These are phyloP conservation scores for Plasmopara muralis DNA, from an alignment of 352 stramenopile genomes.

Conservation along the genomic window DNA sequence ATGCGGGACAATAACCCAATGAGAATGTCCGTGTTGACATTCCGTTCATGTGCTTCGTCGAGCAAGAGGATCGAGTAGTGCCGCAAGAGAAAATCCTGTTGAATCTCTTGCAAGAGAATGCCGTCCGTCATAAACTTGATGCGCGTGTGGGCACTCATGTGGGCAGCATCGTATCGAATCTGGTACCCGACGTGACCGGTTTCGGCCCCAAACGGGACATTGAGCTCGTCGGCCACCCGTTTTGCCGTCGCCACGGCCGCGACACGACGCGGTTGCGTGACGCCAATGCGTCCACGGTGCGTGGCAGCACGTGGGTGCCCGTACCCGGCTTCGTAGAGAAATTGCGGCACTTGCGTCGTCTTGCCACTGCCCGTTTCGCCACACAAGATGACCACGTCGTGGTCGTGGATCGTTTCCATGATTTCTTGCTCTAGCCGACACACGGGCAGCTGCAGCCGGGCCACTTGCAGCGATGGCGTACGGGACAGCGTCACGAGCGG, in stretches of 20 bases:
- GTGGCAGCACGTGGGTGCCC: constrained; percentile 47
- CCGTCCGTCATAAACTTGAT: constrained; percentile 99
- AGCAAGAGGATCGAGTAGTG: constrained; percentile 81
- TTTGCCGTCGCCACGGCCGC: constrained; percentile 97
- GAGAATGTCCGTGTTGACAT: constrained; percentile 95
- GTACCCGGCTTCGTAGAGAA: constrained; percentile 95
- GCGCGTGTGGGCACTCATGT: constrained; percentile 84
- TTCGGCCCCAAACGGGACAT: constrained; percentile 61
- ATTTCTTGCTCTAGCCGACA: constrained; percentile 99
- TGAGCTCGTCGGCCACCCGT: constrained; percentile 96
- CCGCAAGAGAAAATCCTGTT: constrained; percentile 75
- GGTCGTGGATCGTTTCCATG: constrained; percentile 93
- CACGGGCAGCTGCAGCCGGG: constrained; percentile 94
- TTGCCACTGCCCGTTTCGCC: constrained; percentile 98
- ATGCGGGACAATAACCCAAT: constrained; percentile 93
- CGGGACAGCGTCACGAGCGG: constrained; percentile 70
- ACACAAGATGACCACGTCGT: constrained; percentile 97
- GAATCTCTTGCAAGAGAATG: constrained; percentile 97
- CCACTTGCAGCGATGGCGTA: constrained; percentile 80
- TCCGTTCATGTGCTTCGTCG: constrained; percentile 97
- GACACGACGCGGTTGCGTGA: constrained; percentile 97
- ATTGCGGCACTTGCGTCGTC: constrained; percentile 97
- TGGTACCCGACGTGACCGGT: constrained; percentile 92
- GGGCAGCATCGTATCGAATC: constrained; percentile 96
- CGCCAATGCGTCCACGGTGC: constrained; percentile 81